Evolutionary conservation across 2,329 filamentous ascomycete species (phyloP), one percentile per base, ranked within the genome.

Genomic region (Reticulascus tulasneorum): DNA sequence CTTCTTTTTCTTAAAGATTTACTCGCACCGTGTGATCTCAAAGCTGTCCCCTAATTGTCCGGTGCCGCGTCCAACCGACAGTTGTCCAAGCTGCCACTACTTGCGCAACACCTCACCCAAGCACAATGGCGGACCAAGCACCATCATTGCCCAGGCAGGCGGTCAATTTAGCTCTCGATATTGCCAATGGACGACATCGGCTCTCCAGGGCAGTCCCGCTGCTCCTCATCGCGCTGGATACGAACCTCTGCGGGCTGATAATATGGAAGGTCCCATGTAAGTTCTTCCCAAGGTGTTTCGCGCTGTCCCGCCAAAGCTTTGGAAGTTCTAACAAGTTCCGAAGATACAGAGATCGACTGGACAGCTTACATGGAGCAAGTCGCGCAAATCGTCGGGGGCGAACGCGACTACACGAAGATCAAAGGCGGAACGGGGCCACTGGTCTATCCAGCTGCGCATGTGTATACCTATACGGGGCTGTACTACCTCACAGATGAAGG

Each of bases 291-390:
- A 12, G 13, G 7, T 15, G 20, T n/a, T 7, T 16, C 12, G 5
- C 13, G 29, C 20, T n/a, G 11, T 17, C 23, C n/a, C 16, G 9
- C 16, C 7, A 10, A 9, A 16, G 11, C 20, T 16, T 9, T 13
- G 15, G 24, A 12, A 22, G 11, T 11, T 27, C 36, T 43, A 28
- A 36, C 26, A 13, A 24, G 13, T 25, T 17, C 28, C 30, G 27
- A 48, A 74, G 93, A 98, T 59, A 98, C 93, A 27, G 93, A 98
- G 62, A 98, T 98, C 54, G 93, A 98, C 64, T 98, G 91, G 91
- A 76, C 75, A 40, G 88, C 93, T 1, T 98, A 98, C 62, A 97
- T 98, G 90, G 77, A 96, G 58, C 93, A 98, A 55, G 73, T 97
- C 28, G 65, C 75, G 25, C 81, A 90, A 50, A 93, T 84, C 54